Evolutionary conservation across 805 yeast species (phyloP).

Genomic region (Kodamaea jinghongensis): DNA sequence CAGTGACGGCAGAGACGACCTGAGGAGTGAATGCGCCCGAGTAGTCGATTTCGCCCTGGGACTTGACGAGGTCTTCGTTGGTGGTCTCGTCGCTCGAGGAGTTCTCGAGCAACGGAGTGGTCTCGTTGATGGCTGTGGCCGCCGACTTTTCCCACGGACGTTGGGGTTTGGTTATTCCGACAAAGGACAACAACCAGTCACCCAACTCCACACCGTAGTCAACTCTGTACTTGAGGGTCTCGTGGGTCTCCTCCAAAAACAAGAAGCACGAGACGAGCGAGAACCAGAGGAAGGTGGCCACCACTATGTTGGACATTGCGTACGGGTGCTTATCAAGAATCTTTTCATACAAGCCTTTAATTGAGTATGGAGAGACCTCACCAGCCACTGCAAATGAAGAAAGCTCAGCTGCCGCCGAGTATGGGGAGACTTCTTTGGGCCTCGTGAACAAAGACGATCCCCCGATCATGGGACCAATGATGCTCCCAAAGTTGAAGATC

Average conservation of each 20-base stretch:
- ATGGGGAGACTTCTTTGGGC: slow-evolving; percentile 27
- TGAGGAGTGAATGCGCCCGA: slow-evolving; percentile 26
- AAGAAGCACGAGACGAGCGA: slow-evolving; percentile 41
- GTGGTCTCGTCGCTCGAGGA: slow-evolving; percentile 4
- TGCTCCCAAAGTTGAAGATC: slow-evolving; percentile 58
- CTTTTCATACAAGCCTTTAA: slow-evolving; percentile 15
- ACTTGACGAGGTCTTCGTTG: slow-evolving; percentile 1
- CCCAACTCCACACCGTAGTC: slow-evolving; percentile 49
- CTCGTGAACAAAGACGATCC: slow-evolving; percentile 49
- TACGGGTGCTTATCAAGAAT: slow-evolving; percentile 44
- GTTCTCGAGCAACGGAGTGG: slow-evolving; percentile 5
- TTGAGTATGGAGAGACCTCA: not conserved
- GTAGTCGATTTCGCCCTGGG: slow-evolving; percentile 4
- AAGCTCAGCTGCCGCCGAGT: not conserved
- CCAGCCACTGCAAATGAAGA: too few relatives aligned
- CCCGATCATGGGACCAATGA: slow-evolving; percentile 60
- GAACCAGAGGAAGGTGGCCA: slow-evolving; percentile 33
- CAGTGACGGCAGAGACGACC: slow-evolving; percentile 30
- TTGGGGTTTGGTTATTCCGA: slow-evolving; percentile 19
- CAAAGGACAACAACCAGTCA: slow-evolving; percentile 23
- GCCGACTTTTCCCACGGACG: slow-evolving; percentile 21
- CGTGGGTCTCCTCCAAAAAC: slow-evolving; percentile 55
- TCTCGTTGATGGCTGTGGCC: not conserved
- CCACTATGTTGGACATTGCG: slow-evolving; percentile 51
- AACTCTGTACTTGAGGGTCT: slow-evolving; percentile 30